These are phyloP conservation scores for Malassezia pachydermatis DNA, from an alignment of 1,284 basidiomycete species.

Conservation along the genomic window DNA sequence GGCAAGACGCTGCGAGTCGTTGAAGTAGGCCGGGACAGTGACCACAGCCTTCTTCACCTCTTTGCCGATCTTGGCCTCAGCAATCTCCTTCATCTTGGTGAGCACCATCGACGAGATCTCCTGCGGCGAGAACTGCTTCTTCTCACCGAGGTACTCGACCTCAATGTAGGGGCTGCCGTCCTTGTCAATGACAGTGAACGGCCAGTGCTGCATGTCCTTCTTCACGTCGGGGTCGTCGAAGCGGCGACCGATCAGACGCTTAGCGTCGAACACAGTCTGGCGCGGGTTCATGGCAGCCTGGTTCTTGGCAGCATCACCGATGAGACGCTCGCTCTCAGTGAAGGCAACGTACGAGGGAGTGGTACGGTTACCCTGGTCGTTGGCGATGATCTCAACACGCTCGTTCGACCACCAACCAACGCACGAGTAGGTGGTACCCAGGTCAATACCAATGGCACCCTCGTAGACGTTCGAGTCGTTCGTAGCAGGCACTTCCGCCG, in stretches of 20 bases:
- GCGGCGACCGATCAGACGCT: conserved; percentile 87
- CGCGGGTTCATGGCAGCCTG: conserved; percentile 85
- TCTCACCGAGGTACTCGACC: conserved; percentile 57
- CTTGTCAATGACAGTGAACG: conserved; percentile 57
- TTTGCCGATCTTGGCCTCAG: conserved; percentile 59
- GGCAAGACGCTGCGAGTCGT: conserved; percentile 60
- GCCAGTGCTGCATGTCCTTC: conserved; percentile 65
- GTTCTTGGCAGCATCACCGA: conserved; percentile 65
- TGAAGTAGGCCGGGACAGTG: conserved; percentile 64
- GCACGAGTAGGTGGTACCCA: conserved; percentile 76
- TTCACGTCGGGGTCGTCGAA: conserved; percentile 64
- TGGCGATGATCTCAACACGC: conserved; percentile 49
- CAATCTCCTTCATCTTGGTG: conserved; percentile 87
- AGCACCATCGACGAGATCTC: conserved; percentile 96
- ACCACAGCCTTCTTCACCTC: conserved; percentile 60
- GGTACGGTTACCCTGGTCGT: conserved; percentile 78
- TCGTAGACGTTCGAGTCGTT: conserved; percentile 73
- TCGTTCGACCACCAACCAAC: conserved; percentile 50
- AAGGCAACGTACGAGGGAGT: conserved; percentile 99
- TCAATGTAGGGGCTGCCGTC: conserved; percentile 55
- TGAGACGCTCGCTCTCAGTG: conserved; percentile 91
- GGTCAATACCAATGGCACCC: conserved; percentile 69
- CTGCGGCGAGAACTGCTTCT: conserved; percentile 57
- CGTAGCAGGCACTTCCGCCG: conserved; percentile 45
- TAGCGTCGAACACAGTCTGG: conserved; percentile 55